These are phyloP conservation scores for Nymphaea colorata DNA, from an alignment of 164 flowering plant genomes.

Conservation along the genomic window DNA sequence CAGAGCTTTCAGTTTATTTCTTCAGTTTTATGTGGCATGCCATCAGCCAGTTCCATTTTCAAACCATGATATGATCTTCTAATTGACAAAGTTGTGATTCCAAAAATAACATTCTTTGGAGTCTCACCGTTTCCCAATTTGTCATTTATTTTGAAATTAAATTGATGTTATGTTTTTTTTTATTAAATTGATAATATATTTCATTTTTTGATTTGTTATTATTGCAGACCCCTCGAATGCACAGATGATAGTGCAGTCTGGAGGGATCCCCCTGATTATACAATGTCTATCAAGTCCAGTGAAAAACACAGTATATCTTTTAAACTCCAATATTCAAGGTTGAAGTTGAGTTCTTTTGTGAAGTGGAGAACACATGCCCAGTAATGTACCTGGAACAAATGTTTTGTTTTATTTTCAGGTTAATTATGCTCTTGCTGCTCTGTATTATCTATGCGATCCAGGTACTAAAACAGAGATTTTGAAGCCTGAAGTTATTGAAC, in stretches of 20 bases:
- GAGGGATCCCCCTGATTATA: slow-evolving; percentile 61
- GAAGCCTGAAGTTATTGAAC: slow-evolving; percentile 75
- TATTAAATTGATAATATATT: not conserved
- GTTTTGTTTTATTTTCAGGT: slow-evolving; percentile 28
- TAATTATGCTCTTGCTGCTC: slow-evolving; percentile 65
- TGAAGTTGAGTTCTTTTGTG: not conserved
- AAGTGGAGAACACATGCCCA: not conserved
- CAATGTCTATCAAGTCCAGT: slow-evolving; percentile 80
- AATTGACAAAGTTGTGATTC: too few relatives aligned
- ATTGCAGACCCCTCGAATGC: slow-evolving; percentile 63
- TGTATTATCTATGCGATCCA: slow-evolving; percentile 55
- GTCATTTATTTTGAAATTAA: too few relatives aligned
- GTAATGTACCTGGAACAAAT: not conserved
- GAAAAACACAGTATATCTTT: slow-evolving; percentile 54
- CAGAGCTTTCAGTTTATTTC: too few relatives aligned
- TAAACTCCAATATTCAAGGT: not conserved
- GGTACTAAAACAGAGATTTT: slow-evolving; percentile 47
- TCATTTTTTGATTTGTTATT: not conserved
- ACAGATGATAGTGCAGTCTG: slow-evolving; percentile 37
- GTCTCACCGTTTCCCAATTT: too few relatives aligned
- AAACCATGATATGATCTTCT: too few relatives aligned
- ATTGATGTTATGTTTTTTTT: too few relatives aligned
- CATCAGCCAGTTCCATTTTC: too few relatives aligned
- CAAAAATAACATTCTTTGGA: too few relatives aligned
- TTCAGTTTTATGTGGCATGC: too few relatives aligned